Percentiles rank a stretch among this genome's conserved stretches.
These are phyloP conservation scores for Cryptosporidium viatorum DNA, from an alignment of 169 alveolate genomes.

Conservation along the genomic window DNA sequence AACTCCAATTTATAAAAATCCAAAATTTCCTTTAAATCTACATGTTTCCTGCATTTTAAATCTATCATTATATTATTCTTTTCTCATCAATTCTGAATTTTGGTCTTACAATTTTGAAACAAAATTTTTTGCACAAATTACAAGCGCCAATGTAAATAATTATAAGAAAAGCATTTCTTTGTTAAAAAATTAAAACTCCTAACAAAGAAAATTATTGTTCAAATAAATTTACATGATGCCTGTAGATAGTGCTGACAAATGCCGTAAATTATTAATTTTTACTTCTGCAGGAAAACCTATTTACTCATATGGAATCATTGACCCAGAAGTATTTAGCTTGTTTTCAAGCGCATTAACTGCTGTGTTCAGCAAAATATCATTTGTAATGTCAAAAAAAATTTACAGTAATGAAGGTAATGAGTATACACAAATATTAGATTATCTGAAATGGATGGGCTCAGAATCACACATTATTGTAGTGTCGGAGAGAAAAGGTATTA, in stretches of 20 bases:
- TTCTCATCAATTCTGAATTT: background rate
- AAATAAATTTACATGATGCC: background rate
- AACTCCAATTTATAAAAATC: slow-evolving; percentile 66
- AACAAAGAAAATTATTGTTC: background rate
- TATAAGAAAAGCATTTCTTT: too few relatives aligned
- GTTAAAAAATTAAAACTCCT: too few relatives aligned
- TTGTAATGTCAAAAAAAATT: slow-evolving; percentile 11
- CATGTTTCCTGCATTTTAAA: slow-evolving; percentile 16
- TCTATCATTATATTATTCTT: slow-evolving; percentile 28
- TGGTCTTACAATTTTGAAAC: background rate
- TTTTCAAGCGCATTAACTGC: slow-evolving; percentile 58
- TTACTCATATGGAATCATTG: slow-evolving; percentile 47
- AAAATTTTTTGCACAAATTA: background rate
- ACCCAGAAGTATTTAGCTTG: background rate
- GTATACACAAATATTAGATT: background rate
- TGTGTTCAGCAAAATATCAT: slow-evolving; percentile 28
- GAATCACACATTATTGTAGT: slow-evolving; percentile 42
- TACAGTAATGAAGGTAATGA: background rate
- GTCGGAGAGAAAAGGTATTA: slow-evolving; percentile 32
- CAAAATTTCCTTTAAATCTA: slow-evolving; percentile 53
- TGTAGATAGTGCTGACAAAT: background rate
- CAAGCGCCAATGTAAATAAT: background rate
- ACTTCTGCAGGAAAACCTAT: slow-evolving; percentile 74
- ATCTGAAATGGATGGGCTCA: slow-evolving; percentile 71
- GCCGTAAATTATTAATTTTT: slow-evolving; percentile 22